Base-by-base conservation (phyloP, 257 asterid genomes). In the Penstemon eatonii region DNA sequence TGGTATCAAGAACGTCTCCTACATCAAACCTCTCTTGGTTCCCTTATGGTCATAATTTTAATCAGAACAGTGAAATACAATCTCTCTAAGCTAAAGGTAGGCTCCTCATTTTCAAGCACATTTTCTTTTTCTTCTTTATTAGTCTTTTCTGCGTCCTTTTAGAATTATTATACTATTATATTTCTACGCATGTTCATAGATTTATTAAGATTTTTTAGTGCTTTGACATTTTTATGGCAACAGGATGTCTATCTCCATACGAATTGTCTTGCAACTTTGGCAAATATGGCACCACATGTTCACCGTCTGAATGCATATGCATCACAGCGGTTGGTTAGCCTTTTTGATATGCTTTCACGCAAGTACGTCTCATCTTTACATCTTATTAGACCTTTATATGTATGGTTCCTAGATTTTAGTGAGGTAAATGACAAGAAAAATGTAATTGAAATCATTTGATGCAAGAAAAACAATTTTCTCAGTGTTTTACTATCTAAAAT, bases 201-300 rank as follows among this genome's bases (percentile, higher is more conserved):
- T 0, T 25, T 25, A 25, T 25, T 25, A 25, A 39, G 66, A 33
- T 54, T 62, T 25, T 15, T 60, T 39, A 41, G 60, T 57, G 58
- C 56, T 70, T 66, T 76, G 64, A 77, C 69, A 57, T 68, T 70
- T 73, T 53, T 39, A 56, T 73, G 70, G 76, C 46, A 68, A 75
- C 96, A 92, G 97, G 98, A 92, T 81, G 78, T 92, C 75, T 92
- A 86, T 85, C 97, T 92, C 67, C 97, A 85, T 75, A 90, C 98
- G 7, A 90, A 87, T 76, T 89, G 97, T 73, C 93, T 92, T 66
- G 98, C 96, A 73, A 86, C 89, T 51, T 80, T 92, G 87, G 92
- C 97, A 50, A 92, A 92, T 73, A 89, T 92, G 96, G 96, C 97
- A 66, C 96, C 98, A 70, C 91, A 92, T 79, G 85, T 78, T 65